Evolutionary conservation across 257 asterid species (phyloP).

Genomic region (Solanum pimpinellifolium): DNA sequence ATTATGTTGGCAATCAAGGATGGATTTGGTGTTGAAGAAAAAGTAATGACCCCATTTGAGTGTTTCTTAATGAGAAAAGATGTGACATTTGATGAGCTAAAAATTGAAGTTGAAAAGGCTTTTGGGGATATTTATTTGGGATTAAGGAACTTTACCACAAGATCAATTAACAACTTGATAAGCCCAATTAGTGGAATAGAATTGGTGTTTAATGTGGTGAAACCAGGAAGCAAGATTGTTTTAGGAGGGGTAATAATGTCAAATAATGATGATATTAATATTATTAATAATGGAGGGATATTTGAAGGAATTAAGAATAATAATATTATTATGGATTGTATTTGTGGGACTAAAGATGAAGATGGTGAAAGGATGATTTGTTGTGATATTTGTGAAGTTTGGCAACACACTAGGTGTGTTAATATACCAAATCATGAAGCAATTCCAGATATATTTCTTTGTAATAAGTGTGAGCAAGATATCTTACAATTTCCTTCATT

Average conservation of each 20-base stretch:
- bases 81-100: slow-evolving; percentile 50
- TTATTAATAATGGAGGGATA: slow-evolving; percentile 4
- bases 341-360: slow-evolving; percentile 63
- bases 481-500: slow-evolving; percentile 45
- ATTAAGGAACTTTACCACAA: slow-evolving; percentile 24
- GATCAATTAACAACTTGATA: slow-evolving; percentile 21
- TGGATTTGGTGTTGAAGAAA: neutral
- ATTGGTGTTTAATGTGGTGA: slow-evolving; percentile 36
- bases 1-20: slow-evolving; percentile 8
- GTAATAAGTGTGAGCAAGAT: slow-evolving; percentile 64
- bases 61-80: slow-evolving; percentile 20
- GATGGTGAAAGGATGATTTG: slow-evolving; percentile 87
- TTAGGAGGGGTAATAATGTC: slow-evolving; percentile 20
- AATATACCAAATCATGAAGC: slow-evolving; percentile 41
- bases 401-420: slow-evolving; percentile 81
- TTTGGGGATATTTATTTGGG: slow-evolving; percentile 53
- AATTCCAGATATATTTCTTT: slow-evolving; percentile 54
- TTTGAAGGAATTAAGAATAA: slow-evolving; percentile 10
- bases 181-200: slow-evolving; percentile 26
- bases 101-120: slow-evolving; percentile 39
- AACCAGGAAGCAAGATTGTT: slow-evolving; percentile 33
- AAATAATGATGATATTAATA: slow-evolving; percentile 1
- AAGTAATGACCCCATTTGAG: slow-evolving; percentile 38
- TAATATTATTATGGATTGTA: slow-evolving; percentile 39
- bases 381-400: slow-evolving; percentile 79